Conservation (phyloP, 176 grass and related monocot genomes). For the Triticum urartu region DNA sequence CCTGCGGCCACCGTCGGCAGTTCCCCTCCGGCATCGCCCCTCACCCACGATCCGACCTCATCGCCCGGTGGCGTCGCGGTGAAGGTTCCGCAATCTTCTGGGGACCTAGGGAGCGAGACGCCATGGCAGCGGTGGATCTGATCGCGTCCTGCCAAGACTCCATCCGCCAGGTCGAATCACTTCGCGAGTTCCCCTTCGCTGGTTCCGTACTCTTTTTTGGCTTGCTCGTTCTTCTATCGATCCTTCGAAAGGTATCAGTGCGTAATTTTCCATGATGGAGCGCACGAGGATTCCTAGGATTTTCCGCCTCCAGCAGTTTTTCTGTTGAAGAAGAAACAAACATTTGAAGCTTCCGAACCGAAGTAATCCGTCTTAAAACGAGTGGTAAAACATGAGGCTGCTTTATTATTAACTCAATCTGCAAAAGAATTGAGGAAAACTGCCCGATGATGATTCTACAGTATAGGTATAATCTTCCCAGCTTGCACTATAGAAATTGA, state of each 20-base stretch:
- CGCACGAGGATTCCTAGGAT: background rate
- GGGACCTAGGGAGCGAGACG: background rate
- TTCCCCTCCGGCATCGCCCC: background rate
- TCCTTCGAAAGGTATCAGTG: too few species aligned
- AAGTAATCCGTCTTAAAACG: background rate
- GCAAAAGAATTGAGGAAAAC: background rate
- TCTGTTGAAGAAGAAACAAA: background rate
- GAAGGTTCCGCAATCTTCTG: background rate
- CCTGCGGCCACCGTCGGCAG: background rate
- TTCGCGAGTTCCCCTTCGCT: background rate
- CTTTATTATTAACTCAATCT: background rate
- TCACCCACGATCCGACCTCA: conserved; percentile 1
- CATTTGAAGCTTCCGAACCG: background rate
- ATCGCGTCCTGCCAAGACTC: conserved; percentile 73
- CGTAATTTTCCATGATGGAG: background rate
- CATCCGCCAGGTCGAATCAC: conserved; percentile 66
- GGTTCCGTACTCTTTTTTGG: background rate
- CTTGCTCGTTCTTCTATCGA: background rate
- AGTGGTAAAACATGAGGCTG: background rate
- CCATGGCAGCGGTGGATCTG: conserved; percentile 83
- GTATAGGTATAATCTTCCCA: background rate
- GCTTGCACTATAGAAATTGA: background rate
- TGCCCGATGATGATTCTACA: background rate
- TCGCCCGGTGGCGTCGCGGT: background rate
- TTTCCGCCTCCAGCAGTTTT: background rate